These are phyloP conservation scores for Cercospora sojina DNA, from an alignment of 2,329 filamentous ascomycete species.

Conservation along the genomic window DNA sequence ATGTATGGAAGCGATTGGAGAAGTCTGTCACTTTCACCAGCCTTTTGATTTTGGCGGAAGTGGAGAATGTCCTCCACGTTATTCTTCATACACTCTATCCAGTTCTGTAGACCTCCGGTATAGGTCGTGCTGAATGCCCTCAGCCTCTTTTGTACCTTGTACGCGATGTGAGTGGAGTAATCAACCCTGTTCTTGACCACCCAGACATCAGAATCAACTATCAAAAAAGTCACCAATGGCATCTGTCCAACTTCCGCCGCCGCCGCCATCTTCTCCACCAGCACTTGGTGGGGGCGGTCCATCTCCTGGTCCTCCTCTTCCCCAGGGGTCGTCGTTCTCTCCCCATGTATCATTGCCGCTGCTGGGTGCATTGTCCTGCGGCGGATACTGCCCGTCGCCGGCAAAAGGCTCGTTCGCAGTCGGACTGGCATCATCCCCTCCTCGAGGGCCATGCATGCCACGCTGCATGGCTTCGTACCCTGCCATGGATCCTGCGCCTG, in stretches of 20 bases:
- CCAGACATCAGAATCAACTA: not conserved
- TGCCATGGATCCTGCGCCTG: conserved; percentile 58
- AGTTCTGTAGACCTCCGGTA: not conserved
- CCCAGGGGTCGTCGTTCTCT: conserved; percentile 34
- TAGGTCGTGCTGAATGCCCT: not conserved
- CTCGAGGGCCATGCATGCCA: conserved; percentile 41
- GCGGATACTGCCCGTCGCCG: conserved; percentile 14
- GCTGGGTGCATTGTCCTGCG: conserved; percentile 20
- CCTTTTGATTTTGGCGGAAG: not conserved
- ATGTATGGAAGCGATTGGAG: not conserved
- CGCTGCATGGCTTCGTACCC: conserved; percentile 64
- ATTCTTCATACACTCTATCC: not conserved
- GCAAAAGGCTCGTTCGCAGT: conserved; percentile 33
- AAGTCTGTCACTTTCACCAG: not conserved
- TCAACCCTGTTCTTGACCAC: not conserved
- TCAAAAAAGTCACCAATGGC: conserved; percentile 25
- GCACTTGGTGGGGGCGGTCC: conserved; percentile 35
- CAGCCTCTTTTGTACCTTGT: not conserved
- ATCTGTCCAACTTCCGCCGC: conserved; percentile 24
- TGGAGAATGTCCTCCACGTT: not conserved
- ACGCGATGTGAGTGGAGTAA: not conserved
- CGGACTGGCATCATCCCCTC: conserved; percentile 37
- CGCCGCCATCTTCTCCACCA: conserved; percentile 32
- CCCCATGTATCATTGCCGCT: conserved; percentile 32
- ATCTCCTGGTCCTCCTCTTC: conserved; percentile 38